Percentiles rank a stretch among this genome's conserved stretches.
These are phyloP conservation scores for Pyrenochaeta sp. DNA, from an alignment of 2,329 filamentous ascomycete species.

Conservation along the genomic window DNA sequence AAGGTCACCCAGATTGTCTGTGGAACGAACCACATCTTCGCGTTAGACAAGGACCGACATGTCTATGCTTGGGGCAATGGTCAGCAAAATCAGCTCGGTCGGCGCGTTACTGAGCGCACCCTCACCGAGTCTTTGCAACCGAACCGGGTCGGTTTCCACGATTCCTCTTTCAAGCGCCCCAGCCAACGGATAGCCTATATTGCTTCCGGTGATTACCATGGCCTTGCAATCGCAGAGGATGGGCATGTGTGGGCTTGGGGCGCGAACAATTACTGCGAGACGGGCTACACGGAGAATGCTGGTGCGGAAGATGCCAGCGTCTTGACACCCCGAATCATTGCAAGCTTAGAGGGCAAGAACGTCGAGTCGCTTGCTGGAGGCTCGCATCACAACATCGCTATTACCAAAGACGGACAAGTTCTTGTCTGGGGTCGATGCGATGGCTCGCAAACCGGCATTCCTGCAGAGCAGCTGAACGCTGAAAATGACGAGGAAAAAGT, in stretches of 20 bases:
- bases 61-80: slow-evolving; percentile 77
- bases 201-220: slow-evolving; percentile 80
- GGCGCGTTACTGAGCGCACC: slow-evolving; percentile 68
- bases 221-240: slow-evolving; percentile 75
- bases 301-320: slow-evolving; percentile 76
- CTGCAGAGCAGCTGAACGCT: slow-evolving; percentile 35
- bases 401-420: slow-evolving; percentile 63
- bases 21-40: slow-evolving; percentile 76
- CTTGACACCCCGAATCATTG: slow-evolving; percentile 70
- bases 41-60: slow-evolving; percentile 70
- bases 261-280: slow-evolving; percentile 86
- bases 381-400: slow-evolving; percentile 75
- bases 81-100: slow-evolving; percentile 75
- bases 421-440: slow-evolving; percentile 69
- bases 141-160: slow-evolving; percentile 64
- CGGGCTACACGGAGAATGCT: slow-evolving; percentile 69
- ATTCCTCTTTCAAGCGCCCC: slow-evolving; percentile 37
- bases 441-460: slow-evolving; percentile 62
- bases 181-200: slow-evolving; percentile 67
- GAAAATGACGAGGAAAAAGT: slow-evolving; percentile 53
- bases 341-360: slow-evolving; percentile 68
- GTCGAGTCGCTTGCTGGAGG: slow-evolving; percentile 76
- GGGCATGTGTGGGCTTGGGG: slow-evolving; percentile 83
- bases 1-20: slow-evolving; percentile 71
- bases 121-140: slow-evolving; percentile 64